Conservation (phyloP, 768 basidiomycete genomes). For the Tricholoma sp. region DNA sequence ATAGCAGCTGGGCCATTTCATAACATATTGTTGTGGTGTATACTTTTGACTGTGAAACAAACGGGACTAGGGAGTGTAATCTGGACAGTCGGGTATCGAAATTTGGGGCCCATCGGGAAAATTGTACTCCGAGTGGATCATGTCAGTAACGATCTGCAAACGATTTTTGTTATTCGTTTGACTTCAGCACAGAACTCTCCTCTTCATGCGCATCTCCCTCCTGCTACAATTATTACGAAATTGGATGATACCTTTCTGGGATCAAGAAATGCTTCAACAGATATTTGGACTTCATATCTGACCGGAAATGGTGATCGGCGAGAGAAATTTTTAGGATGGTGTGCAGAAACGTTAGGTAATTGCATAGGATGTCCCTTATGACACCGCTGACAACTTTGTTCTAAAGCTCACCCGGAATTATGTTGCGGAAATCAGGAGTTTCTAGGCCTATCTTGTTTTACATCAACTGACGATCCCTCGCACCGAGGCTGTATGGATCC, state of each 20-base stretch:
- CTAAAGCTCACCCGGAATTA: conserved; percentile 1
- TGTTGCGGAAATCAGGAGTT: conserved; percentile 3
- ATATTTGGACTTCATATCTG: conserved; percentile 48
- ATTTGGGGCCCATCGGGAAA: conserved; percentile 46
- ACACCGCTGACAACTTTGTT: not conserved
- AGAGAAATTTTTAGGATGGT: conserved; percentile 51
- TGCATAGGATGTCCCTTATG: conserved; percentile 18
- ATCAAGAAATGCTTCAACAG: conserved; percentile 16
- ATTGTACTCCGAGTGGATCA: conserved; percentile 49
- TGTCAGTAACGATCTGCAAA: conserved; percentile 32
- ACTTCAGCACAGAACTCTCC: conserved; percentile 48
- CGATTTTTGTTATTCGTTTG: not conserved
- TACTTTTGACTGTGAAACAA: conserved; percentile 36
- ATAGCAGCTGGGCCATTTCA: conserved; percentile 75
- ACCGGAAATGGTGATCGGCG: conserved; percentile 11
- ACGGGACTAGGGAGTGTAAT: conserved; percentile 25
- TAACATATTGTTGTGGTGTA: conserved; percentile 57
- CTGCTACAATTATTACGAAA: conserved; percentile 55
- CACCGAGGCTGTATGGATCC: conserved; percentile 53
- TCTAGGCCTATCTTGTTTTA: conserved; percentile 39
- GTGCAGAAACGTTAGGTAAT: conserved; percentile 30
- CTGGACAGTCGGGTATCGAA: conserved; percentile 42
- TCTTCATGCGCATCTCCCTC: conserved; percentile 47
- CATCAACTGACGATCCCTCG: conserved; percentile 21
- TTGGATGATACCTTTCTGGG: conserved; percentile 59